Evolutionary conservation across 2,329 filamentous ascomycete genomes (phyloP), one percentile per base, ranked within the genome.

Genomic region (Phialophora chinensis): DNA sequence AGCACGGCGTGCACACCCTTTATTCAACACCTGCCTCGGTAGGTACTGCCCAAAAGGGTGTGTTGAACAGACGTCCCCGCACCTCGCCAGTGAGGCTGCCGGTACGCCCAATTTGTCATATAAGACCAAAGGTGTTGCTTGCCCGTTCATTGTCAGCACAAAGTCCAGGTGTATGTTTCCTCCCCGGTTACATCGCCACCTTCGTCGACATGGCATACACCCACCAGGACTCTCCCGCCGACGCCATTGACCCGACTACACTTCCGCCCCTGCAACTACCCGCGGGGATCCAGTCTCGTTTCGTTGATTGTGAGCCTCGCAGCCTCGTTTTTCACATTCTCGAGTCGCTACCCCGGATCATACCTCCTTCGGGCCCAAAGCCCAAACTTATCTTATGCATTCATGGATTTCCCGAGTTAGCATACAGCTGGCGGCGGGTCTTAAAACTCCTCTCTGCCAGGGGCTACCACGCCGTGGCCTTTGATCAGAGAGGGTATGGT

Each of bases 401-500:
- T 35, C 71, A 73, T 56, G 89, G 89, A 44, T 91, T 86, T 69
- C 89, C 89, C 1, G 88, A 91, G 73, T 80, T 91, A 1, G 87
- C 89, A 31, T 91, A 85, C 75, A 90, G 88, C 55, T 91, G 88
- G 88, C 85, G 88, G 60, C 86, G 87, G 63, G 77, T 90, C 42
- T 82, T 91, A 72, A 82, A 84, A 6, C 74, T 79, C 0, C 79
- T 91, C n/a, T 86, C 88, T 4, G 76, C 78, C 0, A 80, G 83
- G 5, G 88, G 88, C 31, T 91, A 87, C 76, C 84, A 88, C 73
- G 87, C 88, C 61, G 85, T 91, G 1, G 88, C 89, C 1, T 86
- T 86, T 42, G 89, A 91, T 72, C 87, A 89, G 72, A 83, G 89
- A 57, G 89, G 88, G 7, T 91, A 89, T 69, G 89, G 89, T 11